Conservation (phyloP, 176 grass and related monocot species). For the Calamus simplicifolius region DNA sequence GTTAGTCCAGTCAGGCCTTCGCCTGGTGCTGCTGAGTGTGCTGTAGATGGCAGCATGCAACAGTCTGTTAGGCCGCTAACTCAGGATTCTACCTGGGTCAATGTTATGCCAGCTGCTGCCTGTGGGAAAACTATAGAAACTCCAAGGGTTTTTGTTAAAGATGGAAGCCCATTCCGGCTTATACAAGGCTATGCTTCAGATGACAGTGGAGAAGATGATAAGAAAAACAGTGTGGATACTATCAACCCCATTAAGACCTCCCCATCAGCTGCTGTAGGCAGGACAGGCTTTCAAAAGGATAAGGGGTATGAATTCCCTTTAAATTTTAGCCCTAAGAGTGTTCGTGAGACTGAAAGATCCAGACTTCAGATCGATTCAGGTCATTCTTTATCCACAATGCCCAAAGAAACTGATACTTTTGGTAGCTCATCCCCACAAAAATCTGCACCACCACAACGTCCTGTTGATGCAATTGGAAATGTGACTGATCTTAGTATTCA, state of each 20-base stretch:
- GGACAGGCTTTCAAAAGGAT: constrained; percentile 10
- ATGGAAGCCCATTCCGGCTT: constrained; percentile 48
- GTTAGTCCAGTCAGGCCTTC: constrained; percentile 41
- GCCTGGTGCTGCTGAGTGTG: constrained; percentile 30
- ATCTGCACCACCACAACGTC: constrained; percentile 6
- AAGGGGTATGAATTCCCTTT: constrained; percentile 8
- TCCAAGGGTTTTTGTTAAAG: constrained; percentile 29
- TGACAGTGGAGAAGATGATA: constrained; percentile 39
- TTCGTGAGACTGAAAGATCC: background rate
- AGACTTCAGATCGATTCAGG: background rate
- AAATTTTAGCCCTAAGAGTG: background rate
- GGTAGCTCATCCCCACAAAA: background rate
- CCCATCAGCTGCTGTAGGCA: background rate
- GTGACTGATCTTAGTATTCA: too few species aligned
- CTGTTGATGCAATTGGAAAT: constrained; percentile 9
- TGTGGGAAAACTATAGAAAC: constrained; percentile 25
- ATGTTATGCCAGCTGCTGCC: constrained; percentile 21
- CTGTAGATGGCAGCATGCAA: constrained; percentile 24
- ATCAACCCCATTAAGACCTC: constrained; percentile 13
- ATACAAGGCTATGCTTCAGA: constrained; percentile 77
- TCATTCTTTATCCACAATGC: background rate
- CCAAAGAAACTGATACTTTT: background rate
- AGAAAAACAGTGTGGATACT: constrained; percentile 14
- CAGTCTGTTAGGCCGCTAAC: constrained; percentile 4
- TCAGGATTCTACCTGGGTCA: constrained; percentile 24